Evolutionary conservation across 805 yeast genomes (phyloP).

Genomic region (Grigorovia yakushimaensis): DNA sequence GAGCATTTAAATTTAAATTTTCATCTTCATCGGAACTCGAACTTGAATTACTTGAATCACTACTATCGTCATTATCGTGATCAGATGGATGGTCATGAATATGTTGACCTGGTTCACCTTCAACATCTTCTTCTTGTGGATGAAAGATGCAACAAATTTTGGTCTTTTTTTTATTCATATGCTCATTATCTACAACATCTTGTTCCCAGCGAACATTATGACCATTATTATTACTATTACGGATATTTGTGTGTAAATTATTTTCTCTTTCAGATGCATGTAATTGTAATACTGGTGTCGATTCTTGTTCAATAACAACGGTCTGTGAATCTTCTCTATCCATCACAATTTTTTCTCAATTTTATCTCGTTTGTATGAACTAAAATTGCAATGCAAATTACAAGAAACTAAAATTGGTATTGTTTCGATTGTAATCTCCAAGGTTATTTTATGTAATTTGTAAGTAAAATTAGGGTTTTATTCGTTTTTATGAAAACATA

Average conservation of each 20-base stretch:
- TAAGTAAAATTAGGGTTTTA: too few relatives aligned
- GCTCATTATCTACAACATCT: constrained; percentile 82
- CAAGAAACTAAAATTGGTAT: too few relatives aligned
- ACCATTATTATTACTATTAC: constrained; percentile 3
- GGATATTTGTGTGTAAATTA: constrained; percentile 10
- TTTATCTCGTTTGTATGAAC: not conserved
- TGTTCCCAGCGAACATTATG: constrained; percentile 72
- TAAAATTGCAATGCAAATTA: too few relatives aligned
- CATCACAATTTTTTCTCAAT: constrained; percentile 1
- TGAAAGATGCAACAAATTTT: constrained; percentile 86
- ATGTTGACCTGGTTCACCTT: constrained; percentile 29
- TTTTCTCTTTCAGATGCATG: not conserved
- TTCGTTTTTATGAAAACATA: too few relatives aligned
- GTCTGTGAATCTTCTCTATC: constrained; percentile 8
- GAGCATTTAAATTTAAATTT: constrained; percentile 25
- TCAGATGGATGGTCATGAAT: constrained; percentile 8
- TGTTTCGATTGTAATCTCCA: too few relatives aligned
- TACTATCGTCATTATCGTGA: constrained; percentile 17
- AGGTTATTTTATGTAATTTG: too few relatives aligned
- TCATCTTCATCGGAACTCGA: constrained; percentile 34
- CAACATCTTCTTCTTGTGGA: constrained; percentile 58
- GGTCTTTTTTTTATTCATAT: constrained; percentile 79
- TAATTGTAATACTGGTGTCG: constrained; percentile 2
- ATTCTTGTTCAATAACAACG: not conserved
- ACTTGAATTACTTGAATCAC: constrained; percentile 16